A percentile compares a stretch with the other conserved stretches of the same genome.
Evolutionary conservation across 768 basidiomycete species (phyloP).

Genomic region (Lactarius indigo): DNA sequence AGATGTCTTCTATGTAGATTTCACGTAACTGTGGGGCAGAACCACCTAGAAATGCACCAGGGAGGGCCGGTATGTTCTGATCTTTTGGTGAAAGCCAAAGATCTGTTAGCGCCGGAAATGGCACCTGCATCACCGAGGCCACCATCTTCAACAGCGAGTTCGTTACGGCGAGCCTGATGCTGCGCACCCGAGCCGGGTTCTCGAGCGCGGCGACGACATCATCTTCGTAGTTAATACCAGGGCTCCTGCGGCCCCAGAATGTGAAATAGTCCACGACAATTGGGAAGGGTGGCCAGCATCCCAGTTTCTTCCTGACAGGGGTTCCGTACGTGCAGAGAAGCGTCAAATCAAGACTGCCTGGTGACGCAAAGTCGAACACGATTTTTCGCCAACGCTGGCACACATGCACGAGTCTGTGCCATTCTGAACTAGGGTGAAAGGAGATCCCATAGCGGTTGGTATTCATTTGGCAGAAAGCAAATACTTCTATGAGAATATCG

Average conservation of each 20-base stretch:
- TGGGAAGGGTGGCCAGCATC: background rate
- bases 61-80: background rate
- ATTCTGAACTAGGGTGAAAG: background rate
- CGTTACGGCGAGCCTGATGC: background rate
- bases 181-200: background rate
- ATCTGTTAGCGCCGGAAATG: background rate
- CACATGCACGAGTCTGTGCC: background rate
- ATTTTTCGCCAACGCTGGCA: background rate
- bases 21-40: background rate
- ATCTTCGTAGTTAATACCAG: background rate
- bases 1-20: background rate
- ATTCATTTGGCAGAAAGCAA: background rate
- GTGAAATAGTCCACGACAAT: background rate
- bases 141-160: background rate
- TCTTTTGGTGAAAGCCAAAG: background rate
- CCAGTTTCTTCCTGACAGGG: background rate
- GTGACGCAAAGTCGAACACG: background rate
- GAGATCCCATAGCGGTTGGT: background rate
- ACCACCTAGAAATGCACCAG: background rate
- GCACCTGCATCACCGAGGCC: background rate
- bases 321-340: background rate
- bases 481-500: background rate
- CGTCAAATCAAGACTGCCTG: background rate
- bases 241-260: background rate
- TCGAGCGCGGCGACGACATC: background rate